Conservation (phyloP, 2,329 filamentous ascomycete species). For the Xylariomycetidae sp. region DNA sequence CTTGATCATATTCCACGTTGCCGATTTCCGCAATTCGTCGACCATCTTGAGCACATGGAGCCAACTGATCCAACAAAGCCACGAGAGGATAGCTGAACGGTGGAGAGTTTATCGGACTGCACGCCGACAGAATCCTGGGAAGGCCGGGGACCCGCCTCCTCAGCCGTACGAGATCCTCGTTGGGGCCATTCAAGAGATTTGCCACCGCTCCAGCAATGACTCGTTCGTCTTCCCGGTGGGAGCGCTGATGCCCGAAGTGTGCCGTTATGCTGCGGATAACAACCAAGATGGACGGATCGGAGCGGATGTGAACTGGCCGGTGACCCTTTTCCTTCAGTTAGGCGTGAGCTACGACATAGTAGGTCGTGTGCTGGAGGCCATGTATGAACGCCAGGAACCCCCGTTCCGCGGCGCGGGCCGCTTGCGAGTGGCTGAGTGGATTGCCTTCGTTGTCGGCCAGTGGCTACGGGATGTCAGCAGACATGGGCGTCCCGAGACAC, state of each 20-base stretch:
- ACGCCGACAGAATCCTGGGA: conserved; percentile 28
- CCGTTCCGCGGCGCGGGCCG: conserved; percentile 49
- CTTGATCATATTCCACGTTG: conserved; percentile 84
- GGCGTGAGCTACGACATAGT: conserved; percentile 53
- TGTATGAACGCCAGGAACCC: conserved; percentile 53
- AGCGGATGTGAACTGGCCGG: conserved; percentile 52
- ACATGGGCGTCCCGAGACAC: conserved; percentile 22
- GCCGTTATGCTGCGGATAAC: conserved; percentile 54
- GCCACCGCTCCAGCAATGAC: conserved; percentile 58
- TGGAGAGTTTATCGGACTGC: conserved; percentile 35
- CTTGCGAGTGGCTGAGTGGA: conserved; percentile 48
- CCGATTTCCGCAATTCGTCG: conserved; percentile 82
- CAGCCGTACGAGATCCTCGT: conserved; percentile 67
- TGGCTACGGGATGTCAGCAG: conserved; percentile 38
- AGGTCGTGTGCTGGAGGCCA: conserved; percentile 47
- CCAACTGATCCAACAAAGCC: conserved; percentile 68
- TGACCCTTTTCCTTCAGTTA: conserved; percentile 49
- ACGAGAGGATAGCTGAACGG: conserved; percentile 46
- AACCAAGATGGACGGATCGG: conserved; percentile 53
- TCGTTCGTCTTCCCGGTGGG: conserved; percentile 61
- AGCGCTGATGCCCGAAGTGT: conserved; percentile 55
- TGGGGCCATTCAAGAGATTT: conserved; percentile 56
- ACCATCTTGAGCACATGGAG: conserved; percentile 83
- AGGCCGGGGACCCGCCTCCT: conserved; percentile 33
- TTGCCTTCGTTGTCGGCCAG: conserved; percentile 39